Conservation (phyloP, 1,284 basidiomycete genomes). For the Tilletia setariae region DNA sequence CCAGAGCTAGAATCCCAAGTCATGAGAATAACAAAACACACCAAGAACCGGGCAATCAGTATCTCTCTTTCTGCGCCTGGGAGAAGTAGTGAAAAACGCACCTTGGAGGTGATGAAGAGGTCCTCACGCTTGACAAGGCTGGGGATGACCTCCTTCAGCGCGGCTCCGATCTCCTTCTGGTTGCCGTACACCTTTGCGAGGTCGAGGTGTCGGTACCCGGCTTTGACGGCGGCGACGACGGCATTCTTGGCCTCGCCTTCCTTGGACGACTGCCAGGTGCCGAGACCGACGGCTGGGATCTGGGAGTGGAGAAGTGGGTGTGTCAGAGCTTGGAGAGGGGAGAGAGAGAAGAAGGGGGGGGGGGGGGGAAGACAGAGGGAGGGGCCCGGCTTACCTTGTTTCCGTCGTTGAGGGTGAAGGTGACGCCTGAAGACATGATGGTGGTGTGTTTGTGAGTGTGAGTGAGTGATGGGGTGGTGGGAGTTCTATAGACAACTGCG, state of each 20-base stretch:
- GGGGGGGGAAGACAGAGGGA: background rate
- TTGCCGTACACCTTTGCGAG: constrained; percentile 49
- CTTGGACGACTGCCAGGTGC: constrained; percentile 71
- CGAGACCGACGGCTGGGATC: constrained; percentile 62
- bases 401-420: constrained; percentile 14
- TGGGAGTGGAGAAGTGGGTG: background rate
- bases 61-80: background rate
- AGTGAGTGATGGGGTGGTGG: background rate
- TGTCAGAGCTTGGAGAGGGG: too few species aligned
- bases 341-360: background rate
- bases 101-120: constrained; percentile 58
- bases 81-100: background rate
- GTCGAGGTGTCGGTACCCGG: constrained; percentile 50
- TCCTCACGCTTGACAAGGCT: constrained; percentile 57
- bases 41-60: too few species aligned
- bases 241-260: constrained; percentile 74
- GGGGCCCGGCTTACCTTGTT: background rate
- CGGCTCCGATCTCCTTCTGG: constrained; percentile 56
- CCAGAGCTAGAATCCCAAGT: constrained; percentile 57
- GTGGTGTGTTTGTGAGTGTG: background rate
- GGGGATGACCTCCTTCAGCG: constrained; percentile 55
- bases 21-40: background rate
- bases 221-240: constrained; percentile 41
- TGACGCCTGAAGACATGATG: background rate
- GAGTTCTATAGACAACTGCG: too few species aligned